Evolutionary conservation across 441 rosid species (phyloP), one percentile per base, ranked within the genome.

Genomic region (Bocquillonia castaneifolia): DNA sequence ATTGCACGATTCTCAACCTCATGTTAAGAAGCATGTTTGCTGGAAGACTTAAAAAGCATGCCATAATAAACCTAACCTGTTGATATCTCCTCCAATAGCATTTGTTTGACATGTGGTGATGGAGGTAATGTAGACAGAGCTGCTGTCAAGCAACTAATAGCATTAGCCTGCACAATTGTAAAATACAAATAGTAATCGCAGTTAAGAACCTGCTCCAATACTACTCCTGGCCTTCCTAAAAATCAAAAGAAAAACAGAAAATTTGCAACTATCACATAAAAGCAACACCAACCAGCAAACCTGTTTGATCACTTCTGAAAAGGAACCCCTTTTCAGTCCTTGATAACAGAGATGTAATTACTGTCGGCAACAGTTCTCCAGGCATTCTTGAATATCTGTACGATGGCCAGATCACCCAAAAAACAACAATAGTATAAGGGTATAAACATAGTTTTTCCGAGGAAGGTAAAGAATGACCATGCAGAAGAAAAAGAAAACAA

Each of bases 331-430:
- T 84, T 68, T 77, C 81, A 70, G 81, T 78, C 85, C 80, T 84
- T 59, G 75, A 76, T 59, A 75, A 77, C 40, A 93, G 75, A 76
- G 96, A 81, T 61, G 63, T 76, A 68, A 93, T 78, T 51, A 88
- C 85, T 64, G 75, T 83, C 8, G 85, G 89, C 80, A 93, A 83
- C 79, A 93, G 84, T 56, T 91, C 88, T 71, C 73, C 78, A 9
- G 96, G 93, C 97, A 93, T 88, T 86, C 96, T 86, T 57, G 92
- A 75, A 81, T 91, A 93, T 76, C 97, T 89, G 83, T 62, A 71
- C 68, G 74, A 79, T 54, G 62, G 75, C 29, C 40, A 28, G 70
- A 67, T 62, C 22, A 48, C 5, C 15, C 44, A 34, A 36, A 22
- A 32, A 4, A 42, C 58, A 76, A 56, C 64, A 67, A 26, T 47